A percentile compares a stretch with the other conserved stretches of the same genome.
Evolutionary conservation across 306 rosid species (phyloP).

Genomic region (Vigna unguiculata): DNA sequence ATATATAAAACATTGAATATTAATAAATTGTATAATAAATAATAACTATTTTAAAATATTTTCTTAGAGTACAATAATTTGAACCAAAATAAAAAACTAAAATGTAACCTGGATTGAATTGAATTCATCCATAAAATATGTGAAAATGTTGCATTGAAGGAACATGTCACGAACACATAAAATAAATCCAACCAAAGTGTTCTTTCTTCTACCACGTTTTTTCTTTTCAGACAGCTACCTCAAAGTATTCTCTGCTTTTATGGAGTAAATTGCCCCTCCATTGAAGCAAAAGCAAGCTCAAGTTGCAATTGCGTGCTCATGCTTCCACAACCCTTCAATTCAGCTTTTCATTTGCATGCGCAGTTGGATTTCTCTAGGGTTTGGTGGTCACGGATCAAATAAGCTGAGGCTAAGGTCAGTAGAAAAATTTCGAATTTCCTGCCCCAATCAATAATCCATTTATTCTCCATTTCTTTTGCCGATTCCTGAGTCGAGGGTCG

Average conservation of each 20-base stretch:
- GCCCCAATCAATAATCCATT: constrained; percentile 15
- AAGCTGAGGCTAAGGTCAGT: constrained; percentile 50
- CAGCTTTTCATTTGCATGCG: constrained; percentile 35
- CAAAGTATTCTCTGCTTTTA: constrained; percentile 12
- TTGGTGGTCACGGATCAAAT: constrained; percentile 32
- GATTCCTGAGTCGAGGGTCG: constrained; percentile 39
- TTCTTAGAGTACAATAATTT: too few species aligned
- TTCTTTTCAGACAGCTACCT: constrained; percentile 2
- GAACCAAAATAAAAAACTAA: too few species aligned
- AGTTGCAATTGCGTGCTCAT: constrained; percentile 19
- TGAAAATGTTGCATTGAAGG: neutral
- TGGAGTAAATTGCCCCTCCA: constrained; percentile 45
- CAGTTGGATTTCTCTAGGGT: constrained; percentile 52
- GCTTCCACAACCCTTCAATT: constrained; percentile 37
- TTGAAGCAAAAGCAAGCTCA: neutral
- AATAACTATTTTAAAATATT: too few species aligned
- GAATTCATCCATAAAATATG: neutral
- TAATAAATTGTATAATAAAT: too few species aligned
- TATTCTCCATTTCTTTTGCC: constrained; percentile 24
- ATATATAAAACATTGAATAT: too few species aligned
- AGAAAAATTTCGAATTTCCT: constrained; percentile 11
- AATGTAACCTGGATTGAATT: neutral
- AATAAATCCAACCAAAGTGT: neutral
- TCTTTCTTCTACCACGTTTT: neutral
- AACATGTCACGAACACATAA: neutral